phyloP scores from a whole-genome alignment of 768 basidiomycete species.

The Harrya chromipes region DNA sequence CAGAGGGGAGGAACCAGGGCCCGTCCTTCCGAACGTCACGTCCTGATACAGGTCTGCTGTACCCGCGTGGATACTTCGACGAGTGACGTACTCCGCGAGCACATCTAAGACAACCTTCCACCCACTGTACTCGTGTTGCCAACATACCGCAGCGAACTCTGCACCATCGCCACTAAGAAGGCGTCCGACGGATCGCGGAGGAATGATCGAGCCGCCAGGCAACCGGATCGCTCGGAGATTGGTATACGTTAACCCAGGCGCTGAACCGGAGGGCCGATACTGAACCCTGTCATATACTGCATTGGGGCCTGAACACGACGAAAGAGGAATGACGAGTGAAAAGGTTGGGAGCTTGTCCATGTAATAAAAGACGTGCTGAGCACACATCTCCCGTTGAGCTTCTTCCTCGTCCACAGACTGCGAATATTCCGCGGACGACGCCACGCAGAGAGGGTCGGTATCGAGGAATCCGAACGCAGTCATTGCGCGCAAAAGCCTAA shows the following conservation, averaged over 20 bases:
- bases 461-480: slow-evolving; percentile 75
- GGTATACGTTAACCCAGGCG: slow-evolving; percentile 54
- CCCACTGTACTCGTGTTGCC: slow-evolving; percentile 80
- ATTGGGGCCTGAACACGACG: slow-evolving; percentile 60
- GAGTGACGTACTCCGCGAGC: slow-evolving; percentile 70
- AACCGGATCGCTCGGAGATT: slow-evolving; percentile 67
- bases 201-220: slow-evolving; percentile 73
- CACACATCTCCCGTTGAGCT: slow-evolving; percentile 57
- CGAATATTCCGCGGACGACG: slow-evolving; percentile 40
- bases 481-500: slow-evolving; percentile 73
- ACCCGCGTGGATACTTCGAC: slow-evolving; percentile 44
- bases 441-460: slow-evolving; percentile 60
- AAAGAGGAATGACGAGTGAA: slow-evolving; percentile 67
- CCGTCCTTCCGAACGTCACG: slow-evolving; percentile 49
- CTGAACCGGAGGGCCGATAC: slow-evolving; percentile 47
- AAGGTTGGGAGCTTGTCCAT: slow-evolving; percentile 69
- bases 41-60: slow-evolving; percentile 45
- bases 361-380: slow-evolving; percentile 71
- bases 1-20: slow-evolving; percentile 35
- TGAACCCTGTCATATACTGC: slow-evolving; percentile 69
- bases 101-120: slow-evolving; percentile 87
- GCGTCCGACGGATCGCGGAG: slow-evolving; percentile 61
- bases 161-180: slow-evolving; percentile 70
- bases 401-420: slow-evolving; percentile 38
- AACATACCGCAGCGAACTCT: slow-evolving; percentile 64